Evolutionary conservation across 2,329 filamentous ascomycete species (phyloP).

Genomic region (Fusarium subglutinans): DNA sequence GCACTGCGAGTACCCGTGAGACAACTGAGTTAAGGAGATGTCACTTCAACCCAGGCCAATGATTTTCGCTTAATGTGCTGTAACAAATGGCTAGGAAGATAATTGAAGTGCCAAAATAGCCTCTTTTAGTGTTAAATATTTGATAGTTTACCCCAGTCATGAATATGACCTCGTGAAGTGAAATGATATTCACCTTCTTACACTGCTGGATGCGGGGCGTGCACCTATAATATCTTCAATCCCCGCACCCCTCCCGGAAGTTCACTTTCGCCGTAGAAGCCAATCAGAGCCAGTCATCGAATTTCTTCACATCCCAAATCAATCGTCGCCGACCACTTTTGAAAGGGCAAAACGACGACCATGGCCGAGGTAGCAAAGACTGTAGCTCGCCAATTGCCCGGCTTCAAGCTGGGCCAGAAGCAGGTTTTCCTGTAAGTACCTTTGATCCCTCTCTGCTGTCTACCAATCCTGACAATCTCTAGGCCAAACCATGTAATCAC

Average conservation of each 20-base stretch:
- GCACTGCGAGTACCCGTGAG: constrained; percentile 16
- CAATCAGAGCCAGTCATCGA: constrained; percentile 43
- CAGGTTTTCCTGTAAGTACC: constrained; percentile 63
- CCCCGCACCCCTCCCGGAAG: constrained; percentile 36
- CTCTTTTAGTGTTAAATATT: neutral
- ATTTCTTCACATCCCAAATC: constrained; percentile 44
- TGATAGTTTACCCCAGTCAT: neutral
- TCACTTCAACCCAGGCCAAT: neutral
- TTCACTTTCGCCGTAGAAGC: constrained; percentile 41
- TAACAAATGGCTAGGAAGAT: neutral
- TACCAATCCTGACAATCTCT: constrained; percentile 12
- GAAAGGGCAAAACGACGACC: constrained; percentile 38
- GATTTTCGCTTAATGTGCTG: neutral
- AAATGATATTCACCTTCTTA: neutral
- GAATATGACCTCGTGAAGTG: neutral
- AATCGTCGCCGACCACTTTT: constrained; percentile 37
- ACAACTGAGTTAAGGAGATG: neutral
- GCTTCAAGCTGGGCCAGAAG: constrained; percentile 62
- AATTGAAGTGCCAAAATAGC: neutral
- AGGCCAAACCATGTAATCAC: constrained; percentile 86
- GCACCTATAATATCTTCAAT: neutral
- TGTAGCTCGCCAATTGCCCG: constrained; percentile 51
- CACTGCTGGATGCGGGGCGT: constrained; percentile 23
- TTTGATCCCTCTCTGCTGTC: neutral
- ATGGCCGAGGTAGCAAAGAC: constrained; percentile 54